phyloP scores from a whole-genome alignment of 305 asterid genomes.

The Solanum chacoense region DNA sequence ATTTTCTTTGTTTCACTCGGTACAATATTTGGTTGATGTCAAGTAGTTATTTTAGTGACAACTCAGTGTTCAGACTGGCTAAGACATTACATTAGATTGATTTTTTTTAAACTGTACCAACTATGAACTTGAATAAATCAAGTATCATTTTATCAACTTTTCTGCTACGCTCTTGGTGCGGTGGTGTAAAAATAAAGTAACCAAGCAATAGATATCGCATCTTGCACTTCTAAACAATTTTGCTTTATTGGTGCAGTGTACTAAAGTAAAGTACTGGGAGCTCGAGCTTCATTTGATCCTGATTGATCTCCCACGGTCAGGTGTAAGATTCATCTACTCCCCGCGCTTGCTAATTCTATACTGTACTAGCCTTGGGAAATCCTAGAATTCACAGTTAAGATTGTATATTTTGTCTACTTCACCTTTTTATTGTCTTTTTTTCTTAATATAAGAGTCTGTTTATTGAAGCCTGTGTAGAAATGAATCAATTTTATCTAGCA shows the following conservation, averaged over 20 bases:
- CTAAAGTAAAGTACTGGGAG: slow-evolving; percentile 18
- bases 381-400: background rate
- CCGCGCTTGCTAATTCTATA: background rate
- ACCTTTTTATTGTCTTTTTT: background rate
- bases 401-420: background rate
- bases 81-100: background rate
- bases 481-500: background rate
- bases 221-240: background rate
- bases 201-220: background rate
- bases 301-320: background rate
- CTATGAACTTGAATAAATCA: background rate
- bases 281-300: slow-evolving; percentile 16
- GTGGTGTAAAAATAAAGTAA: background rate
- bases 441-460: background rate
- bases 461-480: background rate
- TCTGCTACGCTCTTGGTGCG: background rate
- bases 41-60: background rate
- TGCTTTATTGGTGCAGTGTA: slow-evolving; percentile 26
- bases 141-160: background rate
- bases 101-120: background rate
- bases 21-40: background rate
- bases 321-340: background rate
- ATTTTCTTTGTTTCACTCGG: no score
- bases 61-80: background rate
- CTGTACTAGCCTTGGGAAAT: background rate